Conservation (phyloP, 495 filamentous ascomycete species). For the Podospora bellae-mahoneyi region DNA sequence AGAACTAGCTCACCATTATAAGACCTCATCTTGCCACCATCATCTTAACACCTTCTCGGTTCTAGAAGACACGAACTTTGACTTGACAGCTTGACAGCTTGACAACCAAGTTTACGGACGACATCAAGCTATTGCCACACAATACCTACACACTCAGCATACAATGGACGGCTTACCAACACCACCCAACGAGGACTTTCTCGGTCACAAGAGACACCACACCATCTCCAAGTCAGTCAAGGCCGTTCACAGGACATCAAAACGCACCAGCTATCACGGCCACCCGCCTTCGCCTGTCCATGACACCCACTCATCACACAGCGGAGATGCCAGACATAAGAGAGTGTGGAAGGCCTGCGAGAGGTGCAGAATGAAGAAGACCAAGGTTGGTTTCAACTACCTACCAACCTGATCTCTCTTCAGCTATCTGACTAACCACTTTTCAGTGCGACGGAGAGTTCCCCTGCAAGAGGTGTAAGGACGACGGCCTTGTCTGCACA, state of each 20-base stretch:
- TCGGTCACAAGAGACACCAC: conserved; percentile 34
- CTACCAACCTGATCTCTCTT: not conserved
- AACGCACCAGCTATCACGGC: conserved; percentile 31
- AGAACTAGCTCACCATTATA: not conserved
- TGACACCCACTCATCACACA: conserved; percentile 31
- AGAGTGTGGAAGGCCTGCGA: conserved; percentile 70
- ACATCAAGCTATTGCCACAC: not conserved
- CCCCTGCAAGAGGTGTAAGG: conserved; percentile 65
- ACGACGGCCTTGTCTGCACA: conserved; percentile 56
- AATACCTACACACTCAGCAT: not conserved
- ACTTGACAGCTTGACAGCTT: not conserved
- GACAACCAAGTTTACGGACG: too few relatives aligned
- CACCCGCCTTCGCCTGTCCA: conserved; percentile 30
- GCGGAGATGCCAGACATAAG: conserved; percentile 53
- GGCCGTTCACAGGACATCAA: conserved; percentile 28
- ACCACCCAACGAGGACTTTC: conserved; percentile 44
- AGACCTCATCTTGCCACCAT: not conserved
- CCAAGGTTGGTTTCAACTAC: conserved; percentile 48
- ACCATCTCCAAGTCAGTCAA: conserved; percentile 32
- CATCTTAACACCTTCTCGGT: not conserved
- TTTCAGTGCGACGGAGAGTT: conserved; percentile 59
- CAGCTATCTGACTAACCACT: not conserved
- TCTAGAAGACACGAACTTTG: not conserved
- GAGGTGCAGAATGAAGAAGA: conserved; percentile 69
- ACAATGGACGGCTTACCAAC: conserved; percentile 48